Conservation (phyloP, 768 basidiomycete genomes). For the Naganishia onofrii region DNA sequence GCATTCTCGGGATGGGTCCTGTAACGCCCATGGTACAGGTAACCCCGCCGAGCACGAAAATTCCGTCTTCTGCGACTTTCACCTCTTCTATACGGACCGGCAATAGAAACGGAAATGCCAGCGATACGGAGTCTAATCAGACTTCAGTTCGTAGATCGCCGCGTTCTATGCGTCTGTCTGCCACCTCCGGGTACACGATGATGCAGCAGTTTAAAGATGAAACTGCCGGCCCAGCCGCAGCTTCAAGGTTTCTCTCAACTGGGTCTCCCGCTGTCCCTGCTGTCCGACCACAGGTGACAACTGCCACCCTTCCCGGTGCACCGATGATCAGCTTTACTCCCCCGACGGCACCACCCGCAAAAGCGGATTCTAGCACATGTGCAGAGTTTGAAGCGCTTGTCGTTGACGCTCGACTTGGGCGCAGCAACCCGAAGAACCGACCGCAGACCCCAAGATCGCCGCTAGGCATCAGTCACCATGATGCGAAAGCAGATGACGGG, state of each 20-base stretch:
- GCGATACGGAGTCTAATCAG: background rate
- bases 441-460: no score
- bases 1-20: background rate
- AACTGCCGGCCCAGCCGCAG: background rate
- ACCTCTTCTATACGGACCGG: background rate
- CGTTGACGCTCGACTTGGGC: background rate
- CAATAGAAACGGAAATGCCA: background rate
- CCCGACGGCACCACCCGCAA: background rate
- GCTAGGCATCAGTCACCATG: no score
- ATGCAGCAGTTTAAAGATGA: background rate
- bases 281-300: background rate
- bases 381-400: background rate
- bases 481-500: no score
- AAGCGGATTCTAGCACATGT: background rate
- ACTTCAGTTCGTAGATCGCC: background rate
- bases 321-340: conserved; percentile 9
- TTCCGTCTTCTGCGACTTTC: background rate
- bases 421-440: background rate
- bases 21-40: background rate
- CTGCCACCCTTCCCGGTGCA: background rate
- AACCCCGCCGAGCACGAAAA: background rate
- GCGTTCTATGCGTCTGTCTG: background rate
- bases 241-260: background rate
- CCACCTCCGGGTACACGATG: background rate
- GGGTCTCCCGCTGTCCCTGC: background rate